Evolutionary conservation across 2,329 filamentous ascomycete species (phyloP).

Genomic region (Curvularia hawaiiensis): DNA sequence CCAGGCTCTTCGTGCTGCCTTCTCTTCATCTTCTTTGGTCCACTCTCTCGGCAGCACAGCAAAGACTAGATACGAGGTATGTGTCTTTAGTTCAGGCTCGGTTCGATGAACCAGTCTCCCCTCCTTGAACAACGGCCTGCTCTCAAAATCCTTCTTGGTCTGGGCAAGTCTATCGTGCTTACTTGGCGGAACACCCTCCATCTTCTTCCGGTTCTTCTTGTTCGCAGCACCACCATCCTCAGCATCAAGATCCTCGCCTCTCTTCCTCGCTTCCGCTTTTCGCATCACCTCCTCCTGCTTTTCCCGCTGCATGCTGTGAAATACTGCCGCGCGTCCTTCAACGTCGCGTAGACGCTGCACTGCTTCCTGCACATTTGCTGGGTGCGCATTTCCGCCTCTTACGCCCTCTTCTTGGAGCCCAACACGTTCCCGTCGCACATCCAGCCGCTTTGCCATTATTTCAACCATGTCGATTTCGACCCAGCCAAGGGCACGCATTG

Average conservation of each 20-base stretch:
- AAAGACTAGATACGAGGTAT: conserved; percentile 97
- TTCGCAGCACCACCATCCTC: conserved; percentile 16
- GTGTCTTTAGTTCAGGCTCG: conserved; percentile 89
- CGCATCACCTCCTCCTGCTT: conserved; percentile 52
- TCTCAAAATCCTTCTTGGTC: conserved; percentile 39
- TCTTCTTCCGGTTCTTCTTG: conserved; percentile 24
- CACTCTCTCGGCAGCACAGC: conserved; percentile 86
- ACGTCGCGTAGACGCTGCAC: conserved; percentile 74
- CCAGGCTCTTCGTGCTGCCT: conserved; percentile 46
- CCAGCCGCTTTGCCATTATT: conserved; percentile 77
- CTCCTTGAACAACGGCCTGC: conserved; percentile 64
- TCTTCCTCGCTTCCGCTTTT: conserved; percentile 44
- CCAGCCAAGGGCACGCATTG: conserved; percentile 83
- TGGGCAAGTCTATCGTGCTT: conserved; percentile 40
- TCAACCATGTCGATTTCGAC: conserved; percentile 93
- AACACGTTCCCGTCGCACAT: conserved; percentile 80
- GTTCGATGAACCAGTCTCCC: conserved; percentile 80
- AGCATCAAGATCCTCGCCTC: conserved; percentile 38
- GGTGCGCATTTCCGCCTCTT: conserved; percentile 69
- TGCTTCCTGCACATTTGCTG: conserved; percentile 80
- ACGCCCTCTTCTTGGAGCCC: conserved; percentile 72
- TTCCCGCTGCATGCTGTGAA: conserved; percentile 56
- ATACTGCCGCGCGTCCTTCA: conserved; percentile 70
- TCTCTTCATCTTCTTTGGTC: conserved; percentile 79
- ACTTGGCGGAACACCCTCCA: conserved; percentile 31